These are phyloP conservation scores for Nakaseomyces nivariensis DNA, from an alignment of 1,139 yeast species.

Conservation along the genomic window DNA sequence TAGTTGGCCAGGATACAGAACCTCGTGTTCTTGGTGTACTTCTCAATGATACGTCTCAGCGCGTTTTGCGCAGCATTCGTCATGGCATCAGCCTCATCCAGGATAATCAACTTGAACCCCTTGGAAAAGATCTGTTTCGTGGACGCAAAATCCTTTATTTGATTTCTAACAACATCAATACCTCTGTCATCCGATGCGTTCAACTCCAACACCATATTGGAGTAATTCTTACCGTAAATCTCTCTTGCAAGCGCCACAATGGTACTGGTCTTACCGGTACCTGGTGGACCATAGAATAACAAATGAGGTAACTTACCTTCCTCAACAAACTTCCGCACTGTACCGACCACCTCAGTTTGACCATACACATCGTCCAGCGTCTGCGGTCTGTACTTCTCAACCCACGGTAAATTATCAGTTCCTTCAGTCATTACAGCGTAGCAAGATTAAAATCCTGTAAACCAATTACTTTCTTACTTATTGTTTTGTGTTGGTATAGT, in stretches of 20 bases:
- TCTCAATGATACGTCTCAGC: conserved; percentile 81
- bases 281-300: conserved; percentile 94
- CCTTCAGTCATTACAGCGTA: conserved; percentile 4
- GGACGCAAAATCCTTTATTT: conserved; percentile 87
- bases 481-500: too few species aligned
- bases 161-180: conserved; percentile 85
- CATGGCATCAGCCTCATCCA: conserved; percentile 99
- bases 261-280: conserved; percentile 95
- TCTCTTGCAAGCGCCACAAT: conserved; percentile 84
- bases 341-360: conserved; percentile 75
- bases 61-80: conserved; percentile 96
- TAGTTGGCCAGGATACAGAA: conserved; percentile 95
- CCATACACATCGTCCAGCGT: conserved; percentile 83
- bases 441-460: too few species aligned
- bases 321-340: conserved; percentile 72
- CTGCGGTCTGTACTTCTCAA: conserved; percentile 89
- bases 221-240: conserved; percentile 77
- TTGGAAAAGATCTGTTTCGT: conserved; percentile 80
- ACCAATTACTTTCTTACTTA: too few species aligned
- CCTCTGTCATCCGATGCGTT: conserved; percentile 98
- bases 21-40: conserved; percentile 87
- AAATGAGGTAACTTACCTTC: conserved; percentile 83
- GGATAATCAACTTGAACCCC: conserved; percentile 79
- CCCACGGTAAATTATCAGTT: conserved; percentile 50
- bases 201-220: conserved; percentile 83